Conservation (phyloP, 305 asterid genomes). For the Solanum hybrid region DNA sequence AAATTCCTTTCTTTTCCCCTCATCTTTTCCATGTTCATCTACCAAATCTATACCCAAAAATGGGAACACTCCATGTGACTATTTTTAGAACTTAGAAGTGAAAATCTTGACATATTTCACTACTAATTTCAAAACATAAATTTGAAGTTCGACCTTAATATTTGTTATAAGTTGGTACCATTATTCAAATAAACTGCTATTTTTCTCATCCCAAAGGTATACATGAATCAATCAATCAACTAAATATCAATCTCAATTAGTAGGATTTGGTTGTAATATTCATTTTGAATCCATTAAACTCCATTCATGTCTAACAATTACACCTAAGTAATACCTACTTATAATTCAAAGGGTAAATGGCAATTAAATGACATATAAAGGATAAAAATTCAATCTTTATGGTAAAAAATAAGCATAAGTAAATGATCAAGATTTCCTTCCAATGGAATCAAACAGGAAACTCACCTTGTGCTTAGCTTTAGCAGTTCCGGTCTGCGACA, state of each 20-base stretch:
- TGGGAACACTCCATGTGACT: not conserved
- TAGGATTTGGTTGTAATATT: not conserved
- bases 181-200: not conserved
- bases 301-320: not conserved
- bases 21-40: not conserved
- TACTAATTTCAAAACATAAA: not conserved
- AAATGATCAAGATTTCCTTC: not conserved
- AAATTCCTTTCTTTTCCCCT: not conserved
- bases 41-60: not conserved
- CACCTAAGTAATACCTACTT: not conserved
- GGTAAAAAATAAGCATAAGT: not conserved
- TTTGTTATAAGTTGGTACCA: not conserved
- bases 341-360: not conserved
- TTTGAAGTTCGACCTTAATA: not conserved
- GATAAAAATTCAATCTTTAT: not conserved
- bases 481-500: slow-evolving; percentile 75
- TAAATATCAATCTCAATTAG: not conserved
- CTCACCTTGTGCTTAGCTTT: slow-evolving; percentile 94
- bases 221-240: not conserved
- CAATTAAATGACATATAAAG: not conserved
- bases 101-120: not conserved
- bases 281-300: not conserved
- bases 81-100: not conserved
- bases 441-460: not conserved
- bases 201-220: not conserved